Evolutionary conservation across 2,329 filamentous ascomycete species (phyloP), one percentile per base, ranked within the genome.

Genomic region (Fusarium udum): DNA sequence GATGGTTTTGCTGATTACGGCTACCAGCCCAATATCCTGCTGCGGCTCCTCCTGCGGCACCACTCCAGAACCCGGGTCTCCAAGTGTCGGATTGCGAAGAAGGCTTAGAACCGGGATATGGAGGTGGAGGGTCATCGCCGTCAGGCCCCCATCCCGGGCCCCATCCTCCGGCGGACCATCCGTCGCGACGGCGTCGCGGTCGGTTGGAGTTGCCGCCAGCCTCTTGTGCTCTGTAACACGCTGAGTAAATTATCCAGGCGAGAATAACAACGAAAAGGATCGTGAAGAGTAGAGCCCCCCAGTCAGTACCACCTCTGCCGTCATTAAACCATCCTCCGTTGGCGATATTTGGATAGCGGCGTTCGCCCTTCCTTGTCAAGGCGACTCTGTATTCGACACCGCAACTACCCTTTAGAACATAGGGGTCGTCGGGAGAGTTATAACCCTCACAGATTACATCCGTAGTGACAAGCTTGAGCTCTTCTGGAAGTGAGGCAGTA

Each of bases 381-480:
- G 92, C 82, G 12, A 98, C 83, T 20, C 92, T 87, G 82, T 98
- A 98, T 83, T 97, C 94, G 31, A 97, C 95, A 20, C 93, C 96
- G 82, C 95, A 98, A 81, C 93, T 96, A 28, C 96, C 96, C 78
- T 93, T 95, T 61, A 98, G 84, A n/a, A 98, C 89, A 81, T 94
- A 97, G 0, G 90, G 90, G 80, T 98, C 96, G 52, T 95, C 90
- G 2, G 92, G 83, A 20, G 85, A 87, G 65, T 89, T 85, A 83
- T 97, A 98, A 16, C 96, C 95, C 80, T 99, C 95, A 82, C 96
- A 99, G 16, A 95, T 86, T 62, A 98, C 95, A 71, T 98, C 95
- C 16, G 95, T 98, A 69, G 89, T 88, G 64, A 94, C 95, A 34
- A 98, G 89, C 82, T 88, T 89, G 71, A 92, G 86, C 78, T 91